Evolutionary conservation across 352 stramenopile species (phyloP), one percentile per base, ranked within the genome.

Genomic region (Pythium sp.): DNA sequence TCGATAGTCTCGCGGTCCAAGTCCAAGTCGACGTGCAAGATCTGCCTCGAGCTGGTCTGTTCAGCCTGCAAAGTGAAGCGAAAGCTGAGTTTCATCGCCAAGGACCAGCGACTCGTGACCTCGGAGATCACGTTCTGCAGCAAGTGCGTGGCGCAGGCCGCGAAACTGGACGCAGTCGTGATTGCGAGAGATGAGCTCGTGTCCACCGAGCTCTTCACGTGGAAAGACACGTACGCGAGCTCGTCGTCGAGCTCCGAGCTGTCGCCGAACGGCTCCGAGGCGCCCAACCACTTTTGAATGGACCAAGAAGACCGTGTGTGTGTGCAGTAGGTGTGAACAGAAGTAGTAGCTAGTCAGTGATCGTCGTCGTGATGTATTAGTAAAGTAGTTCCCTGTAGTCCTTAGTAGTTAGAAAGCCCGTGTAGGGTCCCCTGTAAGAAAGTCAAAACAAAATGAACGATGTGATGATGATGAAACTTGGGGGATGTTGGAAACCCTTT

Each of bases 121-220:
- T 69, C 72, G 18, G 75, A 78, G 32, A 70, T 85, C 64, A 76
- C 73, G 20, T 82, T 85, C 59, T 85, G 77, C 32, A 62, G 67
- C 1, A 47, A 57, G 26, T 85, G 78, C 58, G 68, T 83, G 32
- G 77, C 62, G 22, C 55, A 72, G 2, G 75, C 71, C n/a, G 74
- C 69, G 12, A 72, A 36, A n/a, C 70, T 75, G 65, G 79, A 76
- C 58, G 70, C 77, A 5, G 15, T 73, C 0, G 65, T 65, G 15
- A 69, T 79, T 30, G 65, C 72, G 22, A 72, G 71, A 12, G 72
- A 78, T 58, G 67, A 80, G 62, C 64, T 84, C 57, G 49, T 81
- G 63, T 56, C 72, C 6, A 70, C 36, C 54, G 64, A 71, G 26
- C 61, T 51, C 18, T 66, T 66, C 61, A 24, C 46, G 46, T 66